A percentile compares a stretch with the other conserved stretches of the same genome.
Conservation (phyloP, 352 stramenopile species). For the Aphanomyces euteiches region DNA sequence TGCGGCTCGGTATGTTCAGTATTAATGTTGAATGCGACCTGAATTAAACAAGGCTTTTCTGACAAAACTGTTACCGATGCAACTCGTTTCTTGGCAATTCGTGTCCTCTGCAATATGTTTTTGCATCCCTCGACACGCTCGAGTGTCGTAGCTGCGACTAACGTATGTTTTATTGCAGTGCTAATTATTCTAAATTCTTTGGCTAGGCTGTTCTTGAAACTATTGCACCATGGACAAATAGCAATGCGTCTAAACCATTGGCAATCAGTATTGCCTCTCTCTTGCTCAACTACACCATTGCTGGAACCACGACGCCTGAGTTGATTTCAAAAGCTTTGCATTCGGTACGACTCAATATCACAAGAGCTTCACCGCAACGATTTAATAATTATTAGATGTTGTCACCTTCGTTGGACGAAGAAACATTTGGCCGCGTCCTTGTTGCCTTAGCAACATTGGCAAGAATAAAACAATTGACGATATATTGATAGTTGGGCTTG, state of each 20-base stretch:
- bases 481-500: background rate
- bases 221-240: background rate
- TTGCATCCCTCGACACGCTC: conserved; percentile 46
- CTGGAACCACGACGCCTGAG: background rate
- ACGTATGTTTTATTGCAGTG: conserved; percentile 36
- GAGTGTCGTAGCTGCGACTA: conserved; percentile 41
- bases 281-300: conserved; percentile 47
- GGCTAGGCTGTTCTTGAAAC: background rate
- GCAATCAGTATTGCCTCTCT: conserved; percentile 35
- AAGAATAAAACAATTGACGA: background rate
- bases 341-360: background rate
- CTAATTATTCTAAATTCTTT: background rate
- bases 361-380: conserved; percentile 43
- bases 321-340: conserved; percentile 11
- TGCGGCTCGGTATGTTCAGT: conserved; percentile 42
- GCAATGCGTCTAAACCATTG: conserved; percentile 12
- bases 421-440: conserved; percentile 64
- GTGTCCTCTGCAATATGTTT: conserved; percentile 78
- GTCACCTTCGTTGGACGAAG: conserved; percentile 62
- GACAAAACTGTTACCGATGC: conserved; percentile 37
- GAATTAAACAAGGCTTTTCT: too few relatives aligned
- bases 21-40: too few relatives aligned
- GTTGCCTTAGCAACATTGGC: conserved; percentile 59
- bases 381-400: conserved; percentile 49
- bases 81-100: conserved; percentile 67